Conservation (phyloP, 257 asterid genomes). For the Ehretia macrophylla region DNA sequence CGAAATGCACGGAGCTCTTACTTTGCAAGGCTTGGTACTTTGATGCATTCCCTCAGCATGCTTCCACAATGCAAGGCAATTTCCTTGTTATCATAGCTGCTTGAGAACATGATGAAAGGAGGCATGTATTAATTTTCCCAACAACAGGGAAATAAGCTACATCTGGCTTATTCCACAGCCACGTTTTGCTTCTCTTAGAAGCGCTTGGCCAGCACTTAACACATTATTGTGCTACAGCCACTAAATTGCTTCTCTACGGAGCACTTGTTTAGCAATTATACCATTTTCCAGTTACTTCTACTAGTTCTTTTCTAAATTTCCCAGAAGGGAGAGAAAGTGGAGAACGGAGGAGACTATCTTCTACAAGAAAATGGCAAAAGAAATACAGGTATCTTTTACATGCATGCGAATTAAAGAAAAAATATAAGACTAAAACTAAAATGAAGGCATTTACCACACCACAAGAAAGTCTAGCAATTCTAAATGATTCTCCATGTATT, state of each 20-base stretch:
- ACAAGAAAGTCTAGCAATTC: constrained; percentile 97
- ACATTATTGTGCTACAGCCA: not conserved
- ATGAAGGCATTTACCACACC: constrained; percentile 51
- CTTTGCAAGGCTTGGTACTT: constrained; percentile 85
- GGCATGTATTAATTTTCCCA: not conserved
- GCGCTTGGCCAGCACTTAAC: not conserved
- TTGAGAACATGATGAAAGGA: constrained; percentile 18
- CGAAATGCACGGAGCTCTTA: constrained; percentile 38
- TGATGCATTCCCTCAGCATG: constrained; percentile 98
- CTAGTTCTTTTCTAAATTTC: not conserved
- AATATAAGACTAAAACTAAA: not conserved
- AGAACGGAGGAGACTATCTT: not conserved
- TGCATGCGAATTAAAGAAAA: not conserved
- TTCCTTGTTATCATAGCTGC: constrained; percentile 96
- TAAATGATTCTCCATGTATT: constrained; percentile 88
- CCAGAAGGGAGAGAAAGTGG: not conserved
- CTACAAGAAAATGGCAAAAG: not conserved
- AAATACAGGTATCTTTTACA: not conserved
- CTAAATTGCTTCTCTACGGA: not conserved
- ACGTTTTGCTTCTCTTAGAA: no score
- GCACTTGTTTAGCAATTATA: not conserved
- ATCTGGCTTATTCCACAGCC: not conserved
- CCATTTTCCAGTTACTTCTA: not conserved
- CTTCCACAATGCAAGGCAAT: constrained; percentile 93
- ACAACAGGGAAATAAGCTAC: not conserved